Evolutionary conservation across 1,284 basidiomycete species (phyloP).

Genomic region (Rhizoctonia solani): DNA sequence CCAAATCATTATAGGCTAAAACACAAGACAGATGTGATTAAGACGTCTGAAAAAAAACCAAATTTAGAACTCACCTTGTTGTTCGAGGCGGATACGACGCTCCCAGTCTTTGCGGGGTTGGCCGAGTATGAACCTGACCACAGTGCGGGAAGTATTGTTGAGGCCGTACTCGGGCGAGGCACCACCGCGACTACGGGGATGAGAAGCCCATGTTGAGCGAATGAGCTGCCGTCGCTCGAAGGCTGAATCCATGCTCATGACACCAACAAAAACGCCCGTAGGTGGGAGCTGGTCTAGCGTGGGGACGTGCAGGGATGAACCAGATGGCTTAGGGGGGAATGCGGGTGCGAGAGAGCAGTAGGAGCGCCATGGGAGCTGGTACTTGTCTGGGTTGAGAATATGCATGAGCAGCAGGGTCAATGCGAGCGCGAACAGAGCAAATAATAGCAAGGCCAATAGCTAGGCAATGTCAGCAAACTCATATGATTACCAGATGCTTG

Average conservation of each 20-base stretch:
- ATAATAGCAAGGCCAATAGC: slow-evolving; percentile 72
- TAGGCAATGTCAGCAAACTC: slow-evolving; percentile 43
- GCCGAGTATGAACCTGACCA: slow-evolving; percentile 91
- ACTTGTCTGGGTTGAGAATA: slow-evolving; percentile 94
- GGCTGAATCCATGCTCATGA: slow-evolving; percentile 88
- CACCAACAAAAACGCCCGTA: slow-evolving; percentile 86
- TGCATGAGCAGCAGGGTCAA: slow-evolving; percentile 79
- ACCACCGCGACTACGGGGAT: slow-evolving; percentile 75
- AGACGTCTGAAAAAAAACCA: slow-evolving; percentile 10
- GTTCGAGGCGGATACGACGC: slow-evolving; percentile 81
- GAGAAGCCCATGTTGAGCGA: slow-evolving; percentile 86
- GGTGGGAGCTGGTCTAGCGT: slow-evolving; percentile 79
- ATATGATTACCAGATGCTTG: slow-evolving; percentile 16
- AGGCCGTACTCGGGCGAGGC: slow-evolving; percentile 71
- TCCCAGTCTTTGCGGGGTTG: slow-evolving; percentile 81
- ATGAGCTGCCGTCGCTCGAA: slow-evolving; percentile 88
- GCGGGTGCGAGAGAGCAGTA: slow-evolving; percentile 70
- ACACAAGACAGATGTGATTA: slow-evolving; percentile 15
- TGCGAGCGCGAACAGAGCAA: slow-evolving; percentile 74
- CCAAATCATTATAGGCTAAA: slow-evolving; percentile 84
- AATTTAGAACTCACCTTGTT: slow-evolving; percentile 70
- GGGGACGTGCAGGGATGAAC: slow-evolving; percentile 49
- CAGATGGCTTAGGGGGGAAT: slow-evolving; percentile 49
- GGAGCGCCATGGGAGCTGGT: slow-evolving; percentile 88
- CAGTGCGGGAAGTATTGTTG: slow-evolving; percentile 78